Conservation (phyloP, 768 basidiomycete genomes). For the Coprinopsis marcescibilis region DNA sequence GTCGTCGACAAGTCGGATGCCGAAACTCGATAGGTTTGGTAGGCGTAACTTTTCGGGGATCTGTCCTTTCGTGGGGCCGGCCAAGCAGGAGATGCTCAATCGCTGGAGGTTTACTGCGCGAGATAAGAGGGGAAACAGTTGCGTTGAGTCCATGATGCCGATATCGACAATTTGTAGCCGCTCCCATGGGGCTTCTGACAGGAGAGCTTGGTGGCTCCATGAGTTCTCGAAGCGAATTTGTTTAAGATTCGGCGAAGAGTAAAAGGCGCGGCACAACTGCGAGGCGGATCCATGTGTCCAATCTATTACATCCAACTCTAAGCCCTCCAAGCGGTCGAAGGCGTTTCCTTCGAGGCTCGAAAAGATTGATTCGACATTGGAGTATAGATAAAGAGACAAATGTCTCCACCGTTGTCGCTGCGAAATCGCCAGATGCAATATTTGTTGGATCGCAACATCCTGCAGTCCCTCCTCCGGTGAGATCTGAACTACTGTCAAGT, state of each 20-base stretch:
- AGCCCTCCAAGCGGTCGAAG: background rate
- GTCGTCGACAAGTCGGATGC: background rate
- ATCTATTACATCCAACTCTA: background rate
- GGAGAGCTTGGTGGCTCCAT: background rate
- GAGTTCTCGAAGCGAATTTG: background rate
- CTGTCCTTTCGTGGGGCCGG: background rate
- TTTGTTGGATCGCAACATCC: background rate
- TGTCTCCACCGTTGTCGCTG: background rate
- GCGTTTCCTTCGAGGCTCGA: background rate
- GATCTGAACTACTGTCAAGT: constrained; percentile 1
- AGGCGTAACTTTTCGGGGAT: background rate
- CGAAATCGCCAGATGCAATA: background rate
- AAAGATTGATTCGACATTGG: background rate
- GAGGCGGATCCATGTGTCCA: background rate
- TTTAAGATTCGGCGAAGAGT: background rate
- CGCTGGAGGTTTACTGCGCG: background rate
- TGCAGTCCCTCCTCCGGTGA: background rate
- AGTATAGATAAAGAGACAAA: background rate
- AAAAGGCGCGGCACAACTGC: background rate
- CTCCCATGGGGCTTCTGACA: background rate
- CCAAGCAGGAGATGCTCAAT: background rate
- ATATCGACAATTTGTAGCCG: background rate
- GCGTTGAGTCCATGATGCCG: background rate
- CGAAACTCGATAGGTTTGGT: background rate
- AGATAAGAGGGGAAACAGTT: background rate